Percentiles rank a stretch among this genome's conserved stretches.
Conservation (phyloP, 164 flowering plant genomes). For the Tetrastigma voinierianum region DNA sequence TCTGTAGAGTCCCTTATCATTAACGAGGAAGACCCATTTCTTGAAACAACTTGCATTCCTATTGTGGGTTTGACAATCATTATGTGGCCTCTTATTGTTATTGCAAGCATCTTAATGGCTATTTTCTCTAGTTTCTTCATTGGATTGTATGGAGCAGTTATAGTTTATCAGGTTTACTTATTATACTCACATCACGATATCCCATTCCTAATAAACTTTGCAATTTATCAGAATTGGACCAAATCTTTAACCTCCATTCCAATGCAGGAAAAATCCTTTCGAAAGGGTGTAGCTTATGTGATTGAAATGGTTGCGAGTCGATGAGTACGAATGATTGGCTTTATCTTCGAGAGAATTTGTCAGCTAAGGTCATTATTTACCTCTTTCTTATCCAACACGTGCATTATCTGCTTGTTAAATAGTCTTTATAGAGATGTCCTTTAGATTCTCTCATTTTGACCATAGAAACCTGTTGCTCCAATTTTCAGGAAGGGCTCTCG, state of each 20-base stretch:
- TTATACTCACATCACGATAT: not conserved
- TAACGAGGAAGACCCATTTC: conserved; percentile 92
- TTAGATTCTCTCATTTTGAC: conserved; percentile 9
- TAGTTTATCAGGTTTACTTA: conserved; percentile 88
- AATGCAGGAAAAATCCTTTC: conserved; percentile 78
- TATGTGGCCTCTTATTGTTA: conserved; percentile 85
- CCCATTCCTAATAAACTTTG: not conserved
- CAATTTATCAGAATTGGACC: not conserved
- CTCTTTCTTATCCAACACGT: conserved; percentile 10
- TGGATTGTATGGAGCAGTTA: conserved; percentile 70
- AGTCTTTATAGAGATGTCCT: not conserved
- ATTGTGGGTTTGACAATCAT: conserved; percentile 88
- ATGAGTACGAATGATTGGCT: conserved; percentile 97
- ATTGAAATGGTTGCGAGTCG: conserved; percentile 94
- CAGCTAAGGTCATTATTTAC: conserved; percentile 70
- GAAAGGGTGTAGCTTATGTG: conserved; percentile 73
- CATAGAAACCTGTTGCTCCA: conserved; percentile 23
- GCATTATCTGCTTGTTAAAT: not conserved
- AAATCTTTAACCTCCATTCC: conserved; percentile 4
- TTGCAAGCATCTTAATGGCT: conserved; percentile 65
- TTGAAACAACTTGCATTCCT: conserved; percentile 92
- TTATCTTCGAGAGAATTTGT: conserved; percentile 80
- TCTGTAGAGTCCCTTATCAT: too few species aligned
- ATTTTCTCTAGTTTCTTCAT: conserved; percentile 77
- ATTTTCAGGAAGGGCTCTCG: conserved; percentile 46